Evolutionary conservation across 2,329 filamentous ascomycete genomes (phyloP), one percentile per base, ranked within the genome.

Genomic region (Colletotrichum endophyticum): DNA sequence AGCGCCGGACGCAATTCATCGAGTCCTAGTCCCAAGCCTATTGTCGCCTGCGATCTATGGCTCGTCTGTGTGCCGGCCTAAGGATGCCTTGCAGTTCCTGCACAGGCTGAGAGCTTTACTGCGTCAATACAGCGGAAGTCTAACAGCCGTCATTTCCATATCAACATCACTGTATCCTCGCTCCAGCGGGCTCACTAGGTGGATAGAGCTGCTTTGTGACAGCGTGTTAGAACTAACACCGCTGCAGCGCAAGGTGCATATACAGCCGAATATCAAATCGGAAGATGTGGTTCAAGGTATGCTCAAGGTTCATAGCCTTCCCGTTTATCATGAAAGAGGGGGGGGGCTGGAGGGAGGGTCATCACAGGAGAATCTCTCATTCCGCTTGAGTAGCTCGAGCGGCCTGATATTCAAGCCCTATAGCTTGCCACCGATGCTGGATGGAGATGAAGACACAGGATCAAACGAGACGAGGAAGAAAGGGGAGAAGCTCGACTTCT

Each of bases 401-500:
- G 96, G 95, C 68, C 92, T 99, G 79, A 91, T 95, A 53, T 95
- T 99, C 78, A 95, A 94, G 80, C 95, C 96, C 1, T 98, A 96
- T 84, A 97, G 94, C 83, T 88, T 99, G 59, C 97, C 97, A 30
- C 97, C 97, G 0, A 16, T 76, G 88, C 96, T 56, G 95, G 96
- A 71, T 12, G 95, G 94, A 3, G 95, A 96, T 79, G 86, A 88
- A 32, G 84, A 85, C 16, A 84, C 82, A 73, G 83, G 85, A 53
- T 90, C 66, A 85, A 84, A 77, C 90, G 90, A 78, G 88, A 89
- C 39, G n/a, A 22, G 61, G 4, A 90, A 89, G 68, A 95, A 95
- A 80, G 88, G 89, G 73, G 92, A 94, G 79, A 90, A 80, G 13
- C 81, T 98, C 66, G 95, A 97, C 68, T 98, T 98, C 81, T 95